Percentiles rank a stretch among this genome's conserved stretches.
Conservation (phyloP, 352 stramenopile species). For the Halophytophthora polymorphica region DNA sequence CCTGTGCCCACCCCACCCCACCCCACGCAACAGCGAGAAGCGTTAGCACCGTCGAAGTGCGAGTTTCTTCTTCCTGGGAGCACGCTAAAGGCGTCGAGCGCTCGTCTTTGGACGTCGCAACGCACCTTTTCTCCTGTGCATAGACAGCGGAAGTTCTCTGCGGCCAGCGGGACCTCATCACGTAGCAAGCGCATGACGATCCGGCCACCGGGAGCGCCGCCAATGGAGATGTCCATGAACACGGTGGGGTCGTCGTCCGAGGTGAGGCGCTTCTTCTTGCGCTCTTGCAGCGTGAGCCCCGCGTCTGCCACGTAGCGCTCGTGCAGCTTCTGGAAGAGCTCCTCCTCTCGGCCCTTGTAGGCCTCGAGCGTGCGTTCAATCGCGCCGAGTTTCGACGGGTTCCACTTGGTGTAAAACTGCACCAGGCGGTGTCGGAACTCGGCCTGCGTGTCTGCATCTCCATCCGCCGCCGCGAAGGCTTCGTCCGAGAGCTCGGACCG, state of each 20-base stretch:
- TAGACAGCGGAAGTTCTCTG: constrained; percentile 93
- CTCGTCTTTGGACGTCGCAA: too few species aligned
- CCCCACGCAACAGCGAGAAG: too few species aligned
- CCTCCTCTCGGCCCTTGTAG: constrained; percentile 56
- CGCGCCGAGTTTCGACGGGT: constrained; percentile 46
- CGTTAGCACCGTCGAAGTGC: constrained; percentile 86
- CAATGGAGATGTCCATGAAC: constrained; percentile 95
- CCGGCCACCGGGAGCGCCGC: constrained; percentile 69
- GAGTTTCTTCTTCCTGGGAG: constrained; percentile 29
- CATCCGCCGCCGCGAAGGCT: not conserved
- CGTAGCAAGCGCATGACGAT: constrained; percentile 95
- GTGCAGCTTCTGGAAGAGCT: constrained; percentile 66
- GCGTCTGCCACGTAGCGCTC: constrained; percentile 51
- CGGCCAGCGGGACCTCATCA: constrained; percentile 91
- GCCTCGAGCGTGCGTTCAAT: constrained; percentile 55
- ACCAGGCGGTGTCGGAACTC: constrained; percentile 38
- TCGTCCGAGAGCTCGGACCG: too few species aligned
- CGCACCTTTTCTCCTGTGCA: constrained; percentile 79
- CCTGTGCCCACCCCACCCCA: too few species aligned
- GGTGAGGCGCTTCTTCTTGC: constrained; percentile 53
- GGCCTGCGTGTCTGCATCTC: not conserved
- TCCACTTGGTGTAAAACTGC: constrained; percentile 71
- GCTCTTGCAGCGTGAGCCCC: constrained; percentile 29
- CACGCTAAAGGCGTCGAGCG: not conserved
- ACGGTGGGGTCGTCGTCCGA: constrained; percentile 81